Percentiles rank a stretch among this genome's conserved stretches.
Conservation (phyloP, 257 asterid species). For the Solanum chmielewskii region DNA sequence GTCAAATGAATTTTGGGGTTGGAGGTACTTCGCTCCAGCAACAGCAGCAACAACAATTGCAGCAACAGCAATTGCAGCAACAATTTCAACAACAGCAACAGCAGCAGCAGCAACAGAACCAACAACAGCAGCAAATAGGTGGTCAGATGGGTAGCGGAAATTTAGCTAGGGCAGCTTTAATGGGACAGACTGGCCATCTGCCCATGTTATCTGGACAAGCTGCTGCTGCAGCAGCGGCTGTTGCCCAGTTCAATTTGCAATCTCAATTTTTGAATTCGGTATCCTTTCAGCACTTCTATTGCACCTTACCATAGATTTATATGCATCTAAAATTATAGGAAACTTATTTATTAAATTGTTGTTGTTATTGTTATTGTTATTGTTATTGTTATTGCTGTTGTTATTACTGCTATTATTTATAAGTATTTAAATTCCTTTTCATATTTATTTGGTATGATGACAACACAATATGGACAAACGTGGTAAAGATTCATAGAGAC, state of each 20-base stretch:
- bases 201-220: conserved; percentile 75
- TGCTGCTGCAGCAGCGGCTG: conserved; percentile 29
- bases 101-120: conserved; percentile 26
- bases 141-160: conserved; percentile 49
- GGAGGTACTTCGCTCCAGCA: conserved; percentile 32
- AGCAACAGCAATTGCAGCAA: conserved; percentile 20
- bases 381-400: not conserved
- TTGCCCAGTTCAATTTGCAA: conserved; percentile 70
- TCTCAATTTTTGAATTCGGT: conserved; percentile 72
- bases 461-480: not conserved
- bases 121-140: conserved; percentile 23
- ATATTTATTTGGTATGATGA: not conserved
- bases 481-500: not conserved
- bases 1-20: conserved; percentile 69
- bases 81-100: conserved; percentile 23
- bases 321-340: not conserved
- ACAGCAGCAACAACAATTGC: conserved; percentile 22
- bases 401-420: not conserved
- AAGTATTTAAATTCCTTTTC: not conserved
- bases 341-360: not conserved
- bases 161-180: conserved; percentile 50
- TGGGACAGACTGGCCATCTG: conserved; percentile 77
- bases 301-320: not conserved
- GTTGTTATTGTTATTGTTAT: not conserved
- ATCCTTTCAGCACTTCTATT: not conserved